Evolutionary conservation across 345 rosid genomes (phyloP).

Genomic region (Eucalyptus sideroxylon): DNA sequence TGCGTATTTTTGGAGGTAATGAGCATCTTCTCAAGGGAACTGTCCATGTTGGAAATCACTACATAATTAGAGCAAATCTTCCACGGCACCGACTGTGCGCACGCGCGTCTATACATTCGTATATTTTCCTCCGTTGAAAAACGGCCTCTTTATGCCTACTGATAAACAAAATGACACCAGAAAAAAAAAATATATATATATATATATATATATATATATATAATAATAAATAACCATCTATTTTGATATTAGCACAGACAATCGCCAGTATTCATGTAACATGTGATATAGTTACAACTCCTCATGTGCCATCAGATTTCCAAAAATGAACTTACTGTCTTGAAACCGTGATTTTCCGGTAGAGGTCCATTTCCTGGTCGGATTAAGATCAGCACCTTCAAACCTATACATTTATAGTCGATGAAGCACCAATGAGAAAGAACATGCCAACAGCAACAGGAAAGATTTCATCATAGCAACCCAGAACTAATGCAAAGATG

Average conservation of each 20-base stretch:
- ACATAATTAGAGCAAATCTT: background rate
- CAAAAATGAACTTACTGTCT: conserved; percentile 42
- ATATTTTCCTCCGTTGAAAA: background rate
- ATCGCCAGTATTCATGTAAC: background rate
- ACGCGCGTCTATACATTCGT: background rate
- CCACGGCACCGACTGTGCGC: background rate
- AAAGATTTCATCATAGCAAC: background rate
- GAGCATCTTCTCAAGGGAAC: background rate
- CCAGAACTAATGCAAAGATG: background rate
- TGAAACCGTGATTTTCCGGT: conserved; percentile 58
- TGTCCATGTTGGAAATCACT: background rate
- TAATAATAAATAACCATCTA: background rate
- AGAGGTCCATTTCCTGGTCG: conserved; percentile 62
- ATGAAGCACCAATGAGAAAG: background rate
- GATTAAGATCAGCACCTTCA: conserved; percentile 47
- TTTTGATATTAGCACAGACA: background rate
- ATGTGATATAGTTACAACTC: background rate
- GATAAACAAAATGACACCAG: background rate
- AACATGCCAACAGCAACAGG: background rate
- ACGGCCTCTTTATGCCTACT: background rate
- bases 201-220: no score
- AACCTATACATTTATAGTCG: conserved; percentile 11
- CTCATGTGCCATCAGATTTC: conserved; percentile 25
- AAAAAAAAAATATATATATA: background rate
- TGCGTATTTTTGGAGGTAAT: background rate